Evolutionary conservation across 257 asterid genomes (phyloP).

Genomic region (Nicotiana paniculata): DNA sequence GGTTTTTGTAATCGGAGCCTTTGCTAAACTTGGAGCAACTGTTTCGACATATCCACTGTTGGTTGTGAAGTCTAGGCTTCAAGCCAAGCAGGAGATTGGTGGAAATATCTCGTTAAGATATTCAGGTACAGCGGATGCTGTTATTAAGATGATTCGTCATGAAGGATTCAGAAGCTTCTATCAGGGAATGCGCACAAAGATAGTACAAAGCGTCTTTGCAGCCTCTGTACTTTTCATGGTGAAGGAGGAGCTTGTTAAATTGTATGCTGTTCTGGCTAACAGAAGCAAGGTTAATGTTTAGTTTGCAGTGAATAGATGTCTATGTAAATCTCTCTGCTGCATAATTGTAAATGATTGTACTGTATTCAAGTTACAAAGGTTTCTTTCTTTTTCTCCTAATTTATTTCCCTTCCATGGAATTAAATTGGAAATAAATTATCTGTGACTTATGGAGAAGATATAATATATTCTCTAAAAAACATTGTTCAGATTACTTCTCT

Average conservation of each 20-base stretch:
- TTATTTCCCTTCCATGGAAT: neutral
- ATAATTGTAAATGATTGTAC: neutral
- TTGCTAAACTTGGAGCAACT: conserved; percentile 95
- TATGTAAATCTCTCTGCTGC: neutral
- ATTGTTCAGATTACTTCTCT: neutral
- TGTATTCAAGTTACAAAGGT: neutral
- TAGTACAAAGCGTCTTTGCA: conserved; percentile 87
- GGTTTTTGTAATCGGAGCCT: conserved; percentile 69
- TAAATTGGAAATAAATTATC: neutral
- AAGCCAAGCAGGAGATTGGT: conserved; percentile 95
- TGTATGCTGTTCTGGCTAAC: conserved; percentile 25
- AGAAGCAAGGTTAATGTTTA: conserved; percentile 6
- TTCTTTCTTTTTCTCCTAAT: neutral
- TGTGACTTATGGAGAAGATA: neutral
- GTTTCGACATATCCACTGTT: conserved; percentile 79
- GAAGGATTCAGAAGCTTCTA: conserved; percentile 83
- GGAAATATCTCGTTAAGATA: conserved; percentile 65
- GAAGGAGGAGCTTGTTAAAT: conserved; percentile 88
- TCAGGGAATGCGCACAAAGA: conserved; percentile 94
- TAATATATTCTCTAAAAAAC: neutral
- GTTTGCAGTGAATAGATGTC: neutral
- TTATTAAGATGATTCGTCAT: conserved; percentile 66
- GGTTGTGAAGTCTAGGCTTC: conserved; percentile 99
- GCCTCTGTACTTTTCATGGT: conserved; percentile 91
- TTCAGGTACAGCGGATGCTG: conserved; percentile 87